Conservation (phyloP, 768 basidiomycete genomes). For the Pleurotus djamor region DNA sequence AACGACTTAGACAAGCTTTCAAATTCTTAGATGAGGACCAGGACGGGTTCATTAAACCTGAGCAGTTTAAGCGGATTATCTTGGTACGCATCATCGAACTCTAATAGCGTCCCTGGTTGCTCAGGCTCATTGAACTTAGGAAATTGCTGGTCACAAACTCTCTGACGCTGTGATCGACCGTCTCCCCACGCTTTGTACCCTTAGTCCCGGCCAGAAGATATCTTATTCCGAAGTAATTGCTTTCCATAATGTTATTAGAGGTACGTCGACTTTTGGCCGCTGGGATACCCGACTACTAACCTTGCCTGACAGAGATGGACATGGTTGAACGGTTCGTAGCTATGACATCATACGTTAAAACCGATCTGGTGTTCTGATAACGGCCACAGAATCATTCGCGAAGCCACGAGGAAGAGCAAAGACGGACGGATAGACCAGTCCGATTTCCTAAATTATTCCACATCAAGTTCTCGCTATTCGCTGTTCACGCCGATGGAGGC, state of each 20-base stretch:
- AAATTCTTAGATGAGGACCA: conserved; percentile 85
- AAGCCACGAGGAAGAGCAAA: conserved; percentile 85
- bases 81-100: conserved; percentile 51
- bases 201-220: conserved; percentile 88
- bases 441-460: conserved; percentile 93
- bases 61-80: conserved; percentile 95
- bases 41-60: conserved; percentile 92
- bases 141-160: conserved; percentile 96
- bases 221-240: conserved; percentile 96
- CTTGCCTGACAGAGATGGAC: conserved; percentile 75
- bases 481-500: conserved; percentile 98
- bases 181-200: conserved; percentile 87
- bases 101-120: not conserved
- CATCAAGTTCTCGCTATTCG: conserved; percentile 86
- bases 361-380: conserved; percentile 5
- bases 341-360: not conserved
- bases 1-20: conserved; percentile 95
- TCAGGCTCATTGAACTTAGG: conserved; percentile 41
- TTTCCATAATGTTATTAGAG: conserved; percentile 94
- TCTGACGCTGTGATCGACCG: conserved; percentile 92
- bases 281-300: not conserved
- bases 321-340: conserved; percentile 79
- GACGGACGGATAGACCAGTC: conserved; percentile 94
- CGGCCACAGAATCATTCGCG: conserved; percentile 70
- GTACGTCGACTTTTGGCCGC: conserved; percentile 34